phyloP scores from a whole-genome alignment of 257 asterid species.

The Schizonepeta tenuifolia region DNA sequence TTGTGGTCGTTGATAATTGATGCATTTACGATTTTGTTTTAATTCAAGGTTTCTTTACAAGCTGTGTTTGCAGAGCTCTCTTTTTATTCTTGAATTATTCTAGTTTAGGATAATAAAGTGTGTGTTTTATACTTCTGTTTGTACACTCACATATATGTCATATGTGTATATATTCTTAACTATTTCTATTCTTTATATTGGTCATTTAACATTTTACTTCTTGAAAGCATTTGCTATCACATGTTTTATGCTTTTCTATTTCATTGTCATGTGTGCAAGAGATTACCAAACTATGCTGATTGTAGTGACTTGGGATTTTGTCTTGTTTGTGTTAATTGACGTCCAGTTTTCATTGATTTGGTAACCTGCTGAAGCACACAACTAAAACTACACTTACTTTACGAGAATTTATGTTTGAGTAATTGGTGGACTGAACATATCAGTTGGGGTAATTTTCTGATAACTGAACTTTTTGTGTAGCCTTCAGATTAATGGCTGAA shows the following conservation, averaged over 20 bases:
- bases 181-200: too few species aligned
- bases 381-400: not conserved
- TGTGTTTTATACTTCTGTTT: slow-evolving; percentile 24
- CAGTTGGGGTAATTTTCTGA: too few species aligned
- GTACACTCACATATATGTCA: not conserved
- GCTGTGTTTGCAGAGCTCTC: not conserved
- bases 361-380: slow-evolving; percentile 13
- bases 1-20: not conserved
- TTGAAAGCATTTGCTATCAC: slow-evolving; percentile 1
- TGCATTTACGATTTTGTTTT: slow-evolving; percentile 3
- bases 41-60: not conserved
- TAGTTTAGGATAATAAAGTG: slow-evolving; percentile 14
- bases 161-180: not conserved
- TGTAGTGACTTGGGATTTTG: slow-evolving; percentile 2
- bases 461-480: too few species aligned
- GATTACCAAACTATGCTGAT: not conserved
- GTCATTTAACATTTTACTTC: slow-evolving; percentile 22
- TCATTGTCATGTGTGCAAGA: not conserved
- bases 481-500: too few species aligned
- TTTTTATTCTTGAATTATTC: not conserved
- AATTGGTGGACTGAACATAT: too few species aligned
- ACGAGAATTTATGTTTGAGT: slow-evolving; percentile 6
- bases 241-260: slow-evolving; percentile 2
- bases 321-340: slow-evolving; percentile 22
- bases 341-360: slow-evolving; percentile 30